Percentiles rank a stretch among this genome's conserved stretches.
Conservation (phyloP, 805 yeast genomes). For the Saccharomyces kudriavzevii region DNA sequence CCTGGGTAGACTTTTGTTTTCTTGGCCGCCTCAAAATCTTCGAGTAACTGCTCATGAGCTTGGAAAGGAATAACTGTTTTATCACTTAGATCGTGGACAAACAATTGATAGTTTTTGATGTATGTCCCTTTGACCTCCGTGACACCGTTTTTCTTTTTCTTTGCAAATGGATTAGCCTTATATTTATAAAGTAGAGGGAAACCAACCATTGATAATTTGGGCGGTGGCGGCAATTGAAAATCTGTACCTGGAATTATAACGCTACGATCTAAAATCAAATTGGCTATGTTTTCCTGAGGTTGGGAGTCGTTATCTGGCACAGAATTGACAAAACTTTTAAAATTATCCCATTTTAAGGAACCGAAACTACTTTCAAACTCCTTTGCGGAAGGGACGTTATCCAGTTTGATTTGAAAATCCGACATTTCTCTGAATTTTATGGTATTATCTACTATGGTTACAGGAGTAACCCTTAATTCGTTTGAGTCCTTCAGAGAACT, state of each 20-base stretch:
- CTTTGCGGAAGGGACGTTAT: slow-evolving; percentile 43
- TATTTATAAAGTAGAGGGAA: slow-evolving; percentile 75
- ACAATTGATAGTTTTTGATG: slow-evolving; percentile 36
- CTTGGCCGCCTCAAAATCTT: slow-evolving; percentile 36
- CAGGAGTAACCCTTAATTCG: slow-evolving; percentile 44
- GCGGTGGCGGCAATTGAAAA: slow-evolving; percentile 67
- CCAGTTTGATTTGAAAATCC: slow-evolving; percentile 72
- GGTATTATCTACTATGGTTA: slow-evolving; percentile 58
- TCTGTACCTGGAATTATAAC: slow-evolving; percentile 19
- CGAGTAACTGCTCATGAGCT: slow-evolving; percentile 43
- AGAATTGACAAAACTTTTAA: slow-evolving; percentile 26
- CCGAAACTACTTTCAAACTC: slow-evolving; percentile 26
- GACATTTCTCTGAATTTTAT: slow-evolving; percentile 77
- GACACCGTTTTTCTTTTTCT: slow-evolving; percentile 48
- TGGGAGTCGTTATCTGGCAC: slow-evolving; percentile 33
- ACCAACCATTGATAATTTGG: slow-evolving; percentile 65
- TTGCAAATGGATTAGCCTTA: slow-evolving; percentile 58
- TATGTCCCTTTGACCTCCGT: slow-evolving; percentile 38
- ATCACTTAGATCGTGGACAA: slow-evolving; percentile 40
- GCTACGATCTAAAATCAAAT: slow-evolving; percentile 19
- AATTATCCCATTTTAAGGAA: slow-evolving; percentile 25
- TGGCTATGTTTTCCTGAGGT: slow-evolving; percentile 32
- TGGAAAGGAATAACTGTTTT: slow-evolving; percentile 38
- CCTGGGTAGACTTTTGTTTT: slow-evolving; percentile 28
- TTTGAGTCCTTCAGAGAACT: slow-evolving; percentile 29